Evolutionary conservation across 441 rosid genomes (phyloP).

Genomic region (Gossypium aridum): DNA sequence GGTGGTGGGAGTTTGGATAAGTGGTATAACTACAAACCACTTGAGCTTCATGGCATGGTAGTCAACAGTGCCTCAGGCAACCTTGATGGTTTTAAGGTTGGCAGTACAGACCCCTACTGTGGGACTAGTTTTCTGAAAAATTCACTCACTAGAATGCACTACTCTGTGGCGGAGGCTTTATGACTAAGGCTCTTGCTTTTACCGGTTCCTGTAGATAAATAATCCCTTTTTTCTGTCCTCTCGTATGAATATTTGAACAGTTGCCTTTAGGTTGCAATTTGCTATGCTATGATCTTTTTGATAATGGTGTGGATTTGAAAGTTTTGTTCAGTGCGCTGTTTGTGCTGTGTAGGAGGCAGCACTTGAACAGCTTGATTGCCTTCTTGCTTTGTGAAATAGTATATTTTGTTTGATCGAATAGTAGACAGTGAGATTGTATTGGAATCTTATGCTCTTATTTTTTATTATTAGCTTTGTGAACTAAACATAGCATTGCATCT

Average conservation of each 20-base stretch:
- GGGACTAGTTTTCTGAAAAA: constrained; percentile 43
- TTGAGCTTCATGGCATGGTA: constrained; percentile 9
- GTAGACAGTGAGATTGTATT: not conserved
- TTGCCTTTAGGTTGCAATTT: not conserved
- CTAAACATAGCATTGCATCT: not conserved
- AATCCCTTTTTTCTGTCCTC: constrained; percentile 8
- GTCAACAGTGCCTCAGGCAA: not conserved
- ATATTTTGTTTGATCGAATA: not conserved
- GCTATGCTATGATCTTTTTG: not conserved
- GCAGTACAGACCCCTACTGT: constrained; percentile 40
- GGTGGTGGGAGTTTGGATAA: constrained; percentile 21
- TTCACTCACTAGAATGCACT: constrained; percentile 34
- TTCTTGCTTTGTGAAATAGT: not conserved
- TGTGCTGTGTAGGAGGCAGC: not conserved
- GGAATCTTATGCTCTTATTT: not conserved
- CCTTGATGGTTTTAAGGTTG: constrained; percentile 25
- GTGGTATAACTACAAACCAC: constrained; percentile 14
- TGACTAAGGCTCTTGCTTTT: constrained; percentile 17
- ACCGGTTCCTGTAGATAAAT: constrained; percentile 31
- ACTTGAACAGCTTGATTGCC: no score
- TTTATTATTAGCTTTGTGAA: not conserved
- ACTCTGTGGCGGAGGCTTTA: constrained; percentile 48
- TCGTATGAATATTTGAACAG: not conserved
- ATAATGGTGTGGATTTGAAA: not conserved
- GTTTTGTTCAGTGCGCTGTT: not conserved